These are phyloP conservation scores for Nigrograna mackinnonii DNA, from an alignment of 2,329 filamentous ascomycete species.

Conservation along the genomic window DNA sequence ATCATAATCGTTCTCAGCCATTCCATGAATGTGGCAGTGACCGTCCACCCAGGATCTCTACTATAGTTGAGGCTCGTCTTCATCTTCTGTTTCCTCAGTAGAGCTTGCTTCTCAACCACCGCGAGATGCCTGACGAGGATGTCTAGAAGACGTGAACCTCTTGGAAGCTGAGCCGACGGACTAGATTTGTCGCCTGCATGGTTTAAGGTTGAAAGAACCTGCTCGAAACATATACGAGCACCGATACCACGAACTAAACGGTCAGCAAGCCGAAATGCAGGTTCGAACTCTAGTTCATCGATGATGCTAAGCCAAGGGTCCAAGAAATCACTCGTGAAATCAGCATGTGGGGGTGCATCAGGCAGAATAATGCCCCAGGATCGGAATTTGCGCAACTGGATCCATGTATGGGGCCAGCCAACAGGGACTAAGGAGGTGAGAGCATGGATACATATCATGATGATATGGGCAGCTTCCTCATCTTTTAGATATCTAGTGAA, in stretches of 20 bases:
- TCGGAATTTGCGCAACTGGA: conserved; percentile 40
- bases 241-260: conserved; percentile 54
- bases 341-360: conserved; percentile 12
- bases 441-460: conserved; percentile 45
- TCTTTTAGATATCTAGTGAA: conserved; percentile 29
- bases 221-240: conserved; percentile 52
- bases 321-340: conserved; percentile 21
- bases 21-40: conserved; percentile 55
- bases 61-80: conserved; percentile 11
- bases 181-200: not conserved
- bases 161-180: not conserved
- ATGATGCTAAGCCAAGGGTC: conserved; percentile 37
- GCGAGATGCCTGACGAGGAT: conserved; percentile 27
- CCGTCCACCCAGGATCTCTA: conserved; percentile 39
- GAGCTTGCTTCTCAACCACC: conserved; percentile 23
- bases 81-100: conserved; percentile 23
- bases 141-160: conserved; percentile 18
- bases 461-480: conserved; percentile 43
- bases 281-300: conserved; percentile 55
- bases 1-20: conserved; percentile 77
- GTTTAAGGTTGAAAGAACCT: conserved; percentile 44
- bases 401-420: conserved; percentile 35
- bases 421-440: conserved; percentile 37
- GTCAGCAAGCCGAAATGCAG: conserved; percentile 54
- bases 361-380: conserved; percentile 41